Evolutionary conservation across 1,139 yeast species (phyloP).

Genomic region (Nematodospora anomalae): DNA sequence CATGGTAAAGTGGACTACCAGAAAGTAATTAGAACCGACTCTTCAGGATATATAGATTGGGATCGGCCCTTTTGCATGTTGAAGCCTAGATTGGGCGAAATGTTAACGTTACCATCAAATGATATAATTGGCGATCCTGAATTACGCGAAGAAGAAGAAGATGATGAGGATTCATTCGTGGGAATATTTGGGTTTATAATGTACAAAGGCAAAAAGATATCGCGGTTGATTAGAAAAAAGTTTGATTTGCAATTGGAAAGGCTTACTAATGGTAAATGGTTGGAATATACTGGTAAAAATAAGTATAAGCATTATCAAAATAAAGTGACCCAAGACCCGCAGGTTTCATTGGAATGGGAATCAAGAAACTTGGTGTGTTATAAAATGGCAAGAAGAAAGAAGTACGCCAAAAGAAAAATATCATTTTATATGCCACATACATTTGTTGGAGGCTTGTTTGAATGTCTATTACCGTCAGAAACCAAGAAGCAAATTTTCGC

Average conservation of each 20-base stretch:
- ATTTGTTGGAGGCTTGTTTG: slow-evolving; percentile 66
- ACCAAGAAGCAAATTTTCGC: slow-evolving; percentile 21
- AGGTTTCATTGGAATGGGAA: slow-evolving; percentile 30
- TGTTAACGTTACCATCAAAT: slow-evolving; percentile 12
- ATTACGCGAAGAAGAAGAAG: slow-evolving; percentile 2
- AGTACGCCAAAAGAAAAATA: slow-evolving; percentile 51
- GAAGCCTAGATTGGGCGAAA: slow-evolving; percentile 25
- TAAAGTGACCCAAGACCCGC: slow-evolving; percentile 21
- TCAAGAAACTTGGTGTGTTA: slow-evolving; percentile 47
- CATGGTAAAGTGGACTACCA: slow-evolving; percentile 53
- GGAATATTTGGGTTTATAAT: slow-evolving; percentile 10
- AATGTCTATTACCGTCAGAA: slow-evolving; percentile 42
- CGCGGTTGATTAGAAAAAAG: slow-evolving; percentile 17
- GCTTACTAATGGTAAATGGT: slow-evolving; percentile 19
- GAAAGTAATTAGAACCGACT: slow-evolving; percentile 32
- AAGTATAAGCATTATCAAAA: slow-evolving; percentile 22
- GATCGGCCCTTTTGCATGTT: slow-evolving; percentile 50
- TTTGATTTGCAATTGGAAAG: slow-evolving; percentile 25
- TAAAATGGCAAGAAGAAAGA: slow-evolving; percentile 62
- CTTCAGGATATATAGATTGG: slow-evolving; percentile 53
- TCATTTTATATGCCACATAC: slow-evolving; percentile 58
- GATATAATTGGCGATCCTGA: slow-evolving; percentile 16
- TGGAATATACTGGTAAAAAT: slow-evolving; percentile 30
- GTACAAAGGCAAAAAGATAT: slow-evolving; percentile 10
- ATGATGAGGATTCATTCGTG: slow-evolving; percentile 5